Percentiles rank a stretch among this genome's conserved stretches.
phyloP scores from a whole-genome alignment of 1,139 yeast species.

The Geotrichum fermentans region DNA sequence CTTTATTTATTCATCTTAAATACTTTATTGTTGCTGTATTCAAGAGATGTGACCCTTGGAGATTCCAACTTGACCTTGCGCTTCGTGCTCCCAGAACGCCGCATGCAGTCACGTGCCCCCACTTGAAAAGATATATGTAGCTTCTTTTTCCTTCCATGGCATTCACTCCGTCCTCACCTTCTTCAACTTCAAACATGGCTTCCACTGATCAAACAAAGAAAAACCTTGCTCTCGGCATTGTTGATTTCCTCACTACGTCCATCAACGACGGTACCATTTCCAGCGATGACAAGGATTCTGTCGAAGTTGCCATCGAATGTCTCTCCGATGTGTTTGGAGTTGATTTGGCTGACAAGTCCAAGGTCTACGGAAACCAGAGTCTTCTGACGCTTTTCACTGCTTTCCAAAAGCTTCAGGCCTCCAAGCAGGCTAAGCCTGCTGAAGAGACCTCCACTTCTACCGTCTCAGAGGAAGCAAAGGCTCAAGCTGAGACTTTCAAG shows the following conservation, averaged over 20 bases:
- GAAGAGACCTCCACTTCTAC: constrained; percentile 26
- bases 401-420: constrained; percentile 27
- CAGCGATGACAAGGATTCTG: constrained; percentile 82
- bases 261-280: constrained; percentile 60
- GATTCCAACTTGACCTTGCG: background rate
- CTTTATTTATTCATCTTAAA: background rate
- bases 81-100: too few relatives aligned
- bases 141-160: background rate
- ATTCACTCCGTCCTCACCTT: background rate
- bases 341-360: constrained; percentile 41
- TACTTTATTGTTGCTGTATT: background rate
- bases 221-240: constrained; percentile 70
- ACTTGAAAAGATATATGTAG: too few relatives aligned
- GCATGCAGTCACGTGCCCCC: too few relatives aligned
- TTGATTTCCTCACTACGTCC: constrained; percentile 62
- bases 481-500: constrained; percentile 78
- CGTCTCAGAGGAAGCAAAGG: constrained; percentile 51
- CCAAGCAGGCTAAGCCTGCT: constrained; percentile 25
- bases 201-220: constrained; percentile 37
- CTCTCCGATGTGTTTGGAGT: constrained; percentile 82
- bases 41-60: background rate
- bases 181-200: constrained; percentile 11
- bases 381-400: constrained; percentile 33
- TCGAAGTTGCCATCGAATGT: constrained; percentile 92
- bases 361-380: constrained; percentile 47